Evolutionary conservation across 2,329 filamentous ascomycete genomes (phyloP).

Genomic region (Diaporthe sp.): DNA sequence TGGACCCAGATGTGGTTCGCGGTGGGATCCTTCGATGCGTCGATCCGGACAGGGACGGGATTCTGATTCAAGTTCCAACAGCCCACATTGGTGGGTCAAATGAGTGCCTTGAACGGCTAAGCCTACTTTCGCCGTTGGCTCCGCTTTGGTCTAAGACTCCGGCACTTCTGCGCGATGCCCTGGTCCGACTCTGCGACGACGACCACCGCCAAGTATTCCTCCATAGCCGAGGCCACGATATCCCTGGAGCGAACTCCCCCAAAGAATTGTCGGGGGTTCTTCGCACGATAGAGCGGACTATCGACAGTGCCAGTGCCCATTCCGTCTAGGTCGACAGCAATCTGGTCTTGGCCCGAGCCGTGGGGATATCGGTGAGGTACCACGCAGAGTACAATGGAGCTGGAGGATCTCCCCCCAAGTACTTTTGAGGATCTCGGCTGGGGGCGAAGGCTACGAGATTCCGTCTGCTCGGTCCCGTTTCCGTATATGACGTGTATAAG

Average conservation of each 20-base stretch:
- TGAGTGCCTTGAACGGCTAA: conserved; percentile 42
- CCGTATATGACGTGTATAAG: conserved; percentile 4
- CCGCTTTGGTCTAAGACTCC: conserved; percentile 35
- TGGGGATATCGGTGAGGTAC: not conserved
- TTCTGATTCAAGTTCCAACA: conserved; percentile 48
- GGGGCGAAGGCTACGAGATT: not conserved
- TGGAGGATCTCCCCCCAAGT: not conserved
- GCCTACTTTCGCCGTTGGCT: conserved; percentile 23
- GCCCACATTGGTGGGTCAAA: conserved; percentile 44
- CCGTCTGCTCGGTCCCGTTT: not conserved
- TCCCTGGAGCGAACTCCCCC: conserved; percentile 48
- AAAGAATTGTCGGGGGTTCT: conserved; percentile 45
- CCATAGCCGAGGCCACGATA: conserved; percentile 47
- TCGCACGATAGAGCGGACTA: conserved; percentile 48
- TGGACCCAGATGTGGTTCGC: conserved; percentile 47
- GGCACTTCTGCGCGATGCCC: conserved; percentile 41
- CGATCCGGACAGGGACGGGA: conserved; percentile 47
- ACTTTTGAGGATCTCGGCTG: not conserved
- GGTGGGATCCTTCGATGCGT: conserved; percentile 45
- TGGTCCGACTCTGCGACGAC: conserved; percentile 45
- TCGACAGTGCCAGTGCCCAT: conserved; percentile 44
- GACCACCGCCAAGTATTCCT: conserved; percentile 45
- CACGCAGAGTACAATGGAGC: not conserved
- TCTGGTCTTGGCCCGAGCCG: not conserved
- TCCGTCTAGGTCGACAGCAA: not conserved